Evolutionary conservation across 768 basidiomycete species (phyloP).

Genomic region (Mycena vitilis): DNA sequence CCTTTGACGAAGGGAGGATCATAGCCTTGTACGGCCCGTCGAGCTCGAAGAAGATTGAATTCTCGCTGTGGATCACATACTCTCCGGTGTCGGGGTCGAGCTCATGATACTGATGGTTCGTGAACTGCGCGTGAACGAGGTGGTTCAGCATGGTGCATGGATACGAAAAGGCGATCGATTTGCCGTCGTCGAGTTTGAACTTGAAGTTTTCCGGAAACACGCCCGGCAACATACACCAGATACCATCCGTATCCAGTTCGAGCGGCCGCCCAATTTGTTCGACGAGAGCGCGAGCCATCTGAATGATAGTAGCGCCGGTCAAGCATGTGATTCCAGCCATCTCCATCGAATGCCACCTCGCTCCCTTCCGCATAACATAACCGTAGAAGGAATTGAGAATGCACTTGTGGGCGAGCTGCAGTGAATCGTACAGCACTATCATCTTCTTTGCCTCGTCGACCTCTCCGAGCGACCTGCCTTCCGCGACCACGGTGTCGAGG

Average conservation of each 20-base stretch:
- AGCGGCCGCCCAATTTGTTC: slow-evolving; percentile 98
- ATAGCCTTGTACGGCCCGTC: slow-evolving; percentile 99
- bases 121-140: slow-evolving; percentile 94
- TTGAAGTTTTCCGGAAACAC: slow-evolving; percentile 98
- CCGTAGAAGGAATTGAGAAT: slow-evolving; percentile 99
- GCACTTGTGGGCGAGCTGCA: slow-evolving; percentile 99
- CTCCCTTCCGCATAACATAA: slow-evolving; percentile 99
- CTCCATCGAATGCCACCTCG: slow-evolving; percentile 99
- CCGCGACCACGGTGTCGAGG: slow-evolving; percentile 77
- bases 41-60: slow-evolving; percentile 99
- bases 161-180: slow-evolving; percentile 90
- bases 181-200: slow-evolving; percentile 90
- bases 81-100: slow-evolving; percentile 86
- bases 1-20: slow-evolving; percentile 99
- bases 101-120: slow-evolving; percentile 98
- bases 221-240: slow-evolving; percentile 99
- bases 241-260: slow-evolving; percentile 98
- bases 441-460: slow-evolving; percentile 98
- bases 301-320: slow-evolving; percentile 97
- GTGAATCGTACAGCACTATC: slow-evolving; percentile 97
- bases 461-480: slow-evolving; percentile 82
- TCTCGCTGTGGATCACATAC: slow-evolving; percentile 91
- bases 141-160: slow-evolving; percentile 99
- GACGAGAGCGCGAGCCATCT: slow-evolving; percentile 97
- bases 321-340: slow-evolving; percentile 99